Evolutionary conservation across 2,329 filamentous ascomycete genomes (phyloP).

Genomic region (Trichophaea hybrida): DNA sequence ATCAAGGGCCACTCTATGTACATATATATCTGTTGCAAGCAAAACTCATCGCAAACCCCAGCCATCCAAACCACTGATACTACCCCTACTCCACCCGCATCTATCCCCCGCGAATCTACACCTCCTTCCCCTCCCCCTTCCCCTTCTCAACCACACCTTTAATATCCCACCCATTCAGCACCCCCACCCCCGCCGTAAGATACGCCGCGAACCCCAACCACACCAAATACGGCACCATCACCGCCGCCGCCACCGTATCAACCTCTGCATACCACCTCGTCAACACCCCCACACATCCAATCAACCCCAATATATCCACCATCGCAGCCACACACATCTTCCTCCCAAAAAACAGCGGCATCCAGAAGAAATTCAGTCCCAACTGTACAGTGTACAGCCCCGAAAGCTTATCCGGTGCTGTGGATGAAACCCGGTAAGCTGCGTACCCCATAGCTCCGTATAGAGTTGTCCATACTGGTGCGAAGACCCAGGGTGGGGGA

Average conservation of each 20-base stretch:
- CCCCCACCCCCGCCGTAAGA: conserved; percentile 53
- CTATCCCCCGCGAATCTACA: neutral
- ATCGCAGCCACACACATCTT: conserved; percentile 60
- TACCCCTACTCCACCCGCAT: neutral
- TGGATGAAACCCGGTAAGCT: conserved; percentile 56
- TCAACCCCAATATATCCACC: conserved; percentile 57
- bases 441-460: conserved; percentile 77
- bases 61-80: neutral
- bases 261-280: conserved; percentile 61
- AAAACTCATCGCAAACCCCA: no score
- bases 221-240: conserved; percentile 64
- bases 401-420: conserved; percentile 40
- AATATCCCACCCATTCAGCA: conserved; percentile 55
- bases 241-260: conserved; percentile 57
- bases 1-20: no score
- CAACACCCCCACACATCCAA: conserved; percentile 58
- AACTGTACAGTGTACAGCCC: conserved; percentile 79
- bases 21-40: no score
- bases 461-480: conserved; percentile 51
- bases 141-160: conserved; percentile 28
- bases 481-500: conserved; percentile 48
- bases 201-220: conserved; percentile 87
- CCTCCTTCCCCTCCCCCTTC: conserved; percentile 22
- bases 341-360: conserved; percentile 78
- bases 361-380: conserved; percentile 74